Percentiles rank a stretch among this genome's conserved stretches.
phyloP scores from a whole-genome alignment of 495 filamentous ascomycete genomes.

The Hypoxylon lienhwacheense region DNA sequence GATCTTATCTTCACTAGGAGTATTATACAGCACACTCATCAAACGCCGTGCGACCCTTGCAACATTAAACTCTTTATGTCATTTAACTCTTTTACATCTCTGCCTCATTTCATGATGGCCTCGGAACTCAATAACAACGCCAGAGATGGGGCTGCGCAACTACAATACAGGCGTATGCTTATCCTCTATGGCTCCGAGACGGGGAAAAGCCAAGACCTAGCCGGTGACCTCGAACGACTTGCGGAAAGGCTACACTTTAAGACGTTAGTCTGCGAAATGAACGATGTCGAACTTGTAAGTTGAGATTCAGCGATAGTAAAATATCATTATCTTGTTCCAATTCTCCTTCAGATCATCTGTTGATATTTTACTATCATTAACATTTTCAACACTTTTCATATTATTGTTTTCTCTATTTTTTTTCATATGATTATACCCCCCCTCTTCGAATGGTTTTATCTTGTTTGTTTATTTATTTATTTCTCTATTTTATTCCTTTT shows the following conservation, averaged over 20 bases:
- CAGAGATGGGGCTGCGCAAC: slow-evolving; percentile 8
- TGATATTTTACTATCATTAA: background rate
- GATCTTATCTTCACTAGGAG: slow-evolving; percentile 23
- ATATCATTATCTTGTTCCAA: background rate
- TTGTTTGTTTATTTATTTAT: background rate
- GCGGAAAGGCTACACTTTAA: slow-evolving; percentile 74
- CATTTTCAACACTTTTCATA: background rate
- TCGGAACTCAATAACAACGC: slow-evolving; percentile 9
- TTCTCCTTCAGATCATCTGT: slow-evolving; percentile 3
- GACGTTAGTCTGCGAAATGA: slow-evolving; percentile 73
- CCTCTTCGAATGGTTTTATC: background rate
- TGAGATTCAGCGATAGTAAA: background rate
- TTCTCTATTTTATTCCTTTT: background rate
- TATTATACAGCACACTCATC: background rate
- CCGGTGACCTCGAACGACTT: slow-evolving; percentile 75
- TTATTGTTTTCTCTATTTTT: background rate
- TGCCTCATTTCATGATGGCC: slow-evolving; percentile 30
- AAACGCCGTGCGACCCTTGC: slow-evolving; percentile 14
- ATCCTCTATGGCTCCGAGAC: slow-evolving; percentile 94
- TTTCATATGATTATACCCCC: background rate
- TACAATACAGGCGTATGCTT: slow-evolving; percentile 62
- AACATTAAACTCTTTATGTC: no score
- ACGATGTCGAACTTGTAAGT: slow-evolving; percentile 73
- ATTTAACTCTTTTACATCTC: background rate
- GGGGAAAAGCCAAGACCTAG: slow-evolving; percentile 86